These are phyloP conservation scores for Fusarium multiceps DNA, from an alignment of 2,329 filamentous ascomycete species.

Conservation along the genomic window DNA sequence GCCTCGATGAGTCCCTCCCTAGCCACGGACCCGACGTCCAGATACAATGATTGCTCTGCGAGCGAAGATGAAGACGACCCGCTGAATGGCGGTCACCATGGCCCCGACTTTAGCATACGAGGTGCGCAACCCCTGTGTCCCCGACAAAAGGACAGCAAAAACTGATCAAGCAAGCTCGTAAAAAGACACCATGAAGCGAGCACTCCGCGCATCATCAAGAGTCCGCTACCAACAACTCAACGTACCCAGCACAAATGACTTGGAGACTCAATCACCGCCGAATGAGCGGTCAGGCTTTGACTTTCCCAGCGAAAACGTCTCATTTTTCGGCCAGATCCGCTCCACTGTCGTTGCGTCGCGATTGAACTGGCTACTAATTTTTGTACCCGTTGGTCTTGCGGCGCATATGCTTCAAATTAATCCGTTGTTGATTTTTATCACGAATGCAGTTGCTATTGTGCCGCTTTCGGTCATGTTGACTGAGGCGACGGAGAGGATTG, in stretches of 20 bases:
- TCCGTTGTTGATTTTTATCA: slow-evolving; percentile 62
- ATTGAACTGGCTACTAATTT: slow-evolving; percentile 74
- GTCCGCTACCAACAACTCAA: slow-evolving; percentile 40
- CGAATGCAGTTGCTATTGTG: slow-evolving; percentile 71
- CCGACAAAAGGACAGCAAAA: neutral
- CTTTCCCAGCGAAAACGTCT: slow-evolving; percentile 23
- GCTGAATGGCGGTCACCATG: slow-evolving; percentile 24
- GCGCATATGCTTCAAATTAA: slow-evolving; percentile 56
- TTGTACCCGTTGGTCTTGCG: slow-evolving; percentile 76
- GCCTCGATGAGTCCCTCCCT: slow-evolving; percentile 38
- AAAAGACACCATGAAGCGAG: slow-evolving; percentile 39
- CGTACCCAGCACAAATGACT: slow-evolving; percentile 32
- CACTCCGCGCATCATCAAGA: slow-evolving; percentile 40
- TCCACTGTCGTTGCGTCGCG: slow-evolving; percentile 54
- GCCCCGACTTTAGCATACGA: slow-evolving; percentile 29
- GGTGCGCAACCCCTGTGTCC: slow-evolving; percentile 13
- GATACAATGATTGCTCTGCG: slow-evolving; percentile 41
- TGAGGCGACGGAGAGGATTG: slow-evolving; percentile 69
- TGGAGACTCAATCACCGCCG: slow-evolving; percentile 40
- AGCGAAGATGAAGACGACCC: slow-evolving; percentile 40
- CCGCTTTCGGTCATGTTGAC: slow-evolving; percentile 68
- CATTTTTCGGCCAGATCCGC: slow-evolving; percentile 41
- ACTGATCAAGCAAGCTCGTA: slow-evolving; percentile 23
- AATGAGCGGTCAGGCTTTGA: slow-evolving; percentile 30
- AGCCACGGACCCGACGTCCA: slow-evolving; percentile 27